Percentiles rank a stretch among this genome's conserved stretches.
Conservation (phyloP, 768 basidiomycete species). For the Pleurotus tuber-regium region DNA sequence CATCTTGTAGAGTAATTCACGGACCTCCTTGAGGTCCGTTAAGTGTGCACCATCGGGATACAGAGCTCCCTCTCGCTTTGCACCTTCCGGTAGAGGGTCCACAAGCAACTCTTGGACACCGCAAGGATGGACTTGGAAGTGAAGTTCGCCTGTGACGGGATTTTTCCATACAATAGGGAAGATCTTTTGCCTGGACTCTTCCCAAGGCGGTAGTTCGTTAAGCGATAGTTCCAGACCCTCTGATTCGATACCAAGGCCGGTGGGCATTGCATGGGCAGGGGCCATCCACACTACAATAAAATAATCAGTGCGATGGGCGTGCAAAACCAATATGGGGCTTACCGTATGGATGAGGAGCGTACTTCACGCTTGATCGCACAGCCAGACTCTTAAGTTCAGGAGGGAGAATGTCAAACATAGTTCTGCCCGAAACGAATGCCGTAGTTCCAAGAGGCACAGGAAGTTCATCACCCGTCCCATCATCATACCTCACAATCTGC, state of each 20-base stretch:
- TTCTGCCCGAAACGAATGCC: constrained; percentile 76
- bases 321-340: background rate
- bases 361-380: constrained; percentile 70
- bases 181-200: constrained; percentile 69
- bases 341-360: constrained; percentile 78
- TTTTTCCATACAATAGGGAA: constrained; percentile 89
- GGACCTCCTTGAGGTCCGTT: constrained; percentile 68
- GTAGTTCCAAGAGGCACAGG: constrained; percentile 85
- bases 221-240: constrained; percentile 71
- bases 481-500: constrained; percentile 77
- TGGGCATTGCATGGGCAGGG: constrained; percentile 65
- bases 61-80: constrained; percentile 57
- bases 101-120: constrained; percentile 66
- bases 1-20: constrained; percentile 78
- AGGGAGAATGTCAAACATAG: constrained; percentile 81
- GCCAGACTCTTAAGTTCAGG: constrained; percentile 74
- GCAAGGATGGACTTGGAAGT: constrained; percentile 90
- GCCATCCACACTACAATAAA: constrained; percentile 82
- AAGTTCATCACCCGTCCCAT: constrained; percentile 83
- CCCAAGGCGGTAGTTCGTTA: constrained; percentile 78
- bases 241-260: constrained; percentile 79
- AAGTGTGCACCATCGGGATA: constrained; percentile 84
- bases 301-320: background rate
- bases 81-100: constrained; percentile 66
- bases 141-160: constrained; percentile 75